These are phyloP conservation scores for Emydomyces testavorans DNA, from an alignment of 2,329 filamentous ascomycete genomes.

Conservation along the genomic window DNA sequence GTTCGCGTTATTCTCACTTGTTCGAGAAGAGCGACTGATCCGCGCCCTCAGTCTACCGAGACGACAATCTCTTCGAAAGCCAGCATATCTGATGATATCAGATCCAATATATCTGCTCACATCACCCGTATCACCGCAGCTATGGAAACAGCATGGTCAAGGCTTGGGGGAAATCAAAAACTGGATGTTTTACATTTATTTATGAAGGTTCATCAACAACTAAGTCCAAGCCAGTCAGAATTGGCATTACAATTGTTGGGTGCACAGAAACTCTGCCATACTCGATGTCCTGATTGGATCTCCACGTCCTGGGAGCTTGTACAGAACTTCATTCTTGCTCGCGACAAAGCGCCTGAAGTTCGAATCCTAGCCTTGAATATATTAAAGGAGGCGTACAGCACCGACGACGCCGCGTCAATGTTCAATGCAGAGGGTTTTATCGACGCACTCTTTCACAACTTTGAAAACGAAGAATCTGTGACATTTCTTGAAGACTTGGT, in stretches of 20 bases:
- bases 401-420: conserved; percentile 23
- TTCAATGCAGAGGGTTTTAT: conserved; percentile 28
- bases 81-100: conserved; percentile 26
- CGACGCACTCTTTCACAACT: conserved; percentile 25
- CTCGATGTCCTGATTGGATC: conserved; percentile 27
- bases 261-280: conserved; percentile 27
- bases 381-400: conserved; percentile 31
- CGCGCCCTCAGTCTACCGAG: conserved; percentile 19
- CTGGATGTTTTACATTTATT: conserved; percentile 29
- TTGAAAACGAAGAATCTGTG: conserved; percentile 29
- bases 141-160: conserved; percentile 30
- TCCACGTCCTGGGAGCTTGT: conserved; percentile 27
- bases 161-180: conserved; percentile 27
- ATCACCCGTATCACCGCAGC: conserved; percentile 29
- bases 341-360: conserved; percentile 30
- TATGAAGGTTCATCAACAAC: conserved; percentile 27
- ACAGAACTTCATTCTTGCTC: conserved; percentile 29
- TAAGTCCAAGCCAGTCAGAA: conserved; percentile 31
- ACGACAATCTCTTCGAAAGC: conserved; percentile 17
- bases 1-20: conserved; percentile 27
- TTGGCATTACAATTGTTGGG: conserved; percentile 29
- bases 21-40: conserved; percentile 24
- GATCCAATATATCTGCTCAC: conserved; percentile 30
- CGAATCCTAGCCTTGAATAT: conserved; percentile 32
- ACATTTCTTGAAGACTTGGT: conserved; percentile 31